A percentile compares a stretch with the other conserved stretches of the same genome.
Conservation (phyloP, 2,329 filamentous ascomycete genomes). For the Nigrospora sphaerica region DNA sequence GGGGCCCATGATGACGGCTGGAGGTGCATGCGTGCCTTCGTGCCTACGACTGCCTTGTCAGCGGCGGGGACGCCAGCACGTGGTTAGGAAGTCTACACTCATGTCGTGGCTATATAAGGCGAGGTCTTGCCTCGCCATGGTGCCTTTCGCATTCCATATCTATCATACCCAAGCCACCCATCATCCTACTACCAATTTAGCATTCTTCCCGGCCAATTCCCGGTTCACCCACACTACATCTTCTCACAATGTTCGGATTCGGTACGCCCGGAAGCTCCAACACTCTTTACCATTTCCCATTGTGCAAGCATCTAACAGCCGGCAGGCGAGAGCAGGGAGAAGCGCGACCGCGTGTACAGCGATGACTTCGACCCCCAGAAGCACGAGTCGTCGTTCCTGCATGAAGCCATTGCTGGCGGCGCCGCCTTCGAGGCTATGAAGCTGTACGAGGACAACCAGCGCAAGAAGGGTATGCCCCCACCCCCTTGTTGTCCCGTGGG, state of each 20-base stretch:
- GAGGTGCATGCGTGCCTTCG: too few relatives aligned
- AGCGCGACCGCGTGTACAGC: slow-evolving; percentile 37
- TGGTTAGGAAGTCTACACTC: too few relatives aligned
- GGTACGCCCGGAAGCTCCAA: slow-evolving; percentile 10
- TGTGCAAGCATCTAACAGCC: not conserved
- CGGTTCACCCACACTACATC: too few relatives aligned
- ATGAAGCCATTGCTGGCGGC: slow-evolving; percentile 69
- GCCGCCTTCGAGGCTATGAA: slow-evolving; percentile 77
- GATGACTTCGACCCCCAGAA: slow-evolving; percentile 16
- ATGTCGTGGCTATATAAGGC: too few relatives aligned
- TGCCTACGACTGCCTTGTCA: too few relatives aligned
- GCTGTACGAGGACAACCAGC: slow-evolving; percentile 69
- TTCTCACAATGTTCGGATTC: slow-evolving; percentile 22
- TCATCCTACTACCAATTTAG: too few relatives aligned
- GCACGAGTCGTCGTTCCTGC: slow-evolving; percentile 58
- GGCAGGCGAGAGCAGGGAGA: slow-evolving; percentile 31
- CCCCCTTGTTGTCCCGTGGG: not conserved
- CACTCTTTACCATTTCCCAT: not conserved
- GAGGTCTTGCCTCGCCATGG: too few relatives aligned
- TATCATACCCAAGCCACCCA: too few relatives aligned
- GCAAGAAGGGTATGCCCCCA: slow-evolving; percentile 50
- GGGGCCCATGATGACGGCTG: too few relatives aligned
- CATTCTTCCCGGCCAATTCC: too few relatives aligned
- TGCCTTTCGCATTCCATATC: too few relatives aligned
- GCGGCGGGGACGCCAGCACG: too few relatives aligned